Base-by-base conservation (phyloP, 1,139 yeast genomes). In the Geotrichum citri-aurantii region DNA sequence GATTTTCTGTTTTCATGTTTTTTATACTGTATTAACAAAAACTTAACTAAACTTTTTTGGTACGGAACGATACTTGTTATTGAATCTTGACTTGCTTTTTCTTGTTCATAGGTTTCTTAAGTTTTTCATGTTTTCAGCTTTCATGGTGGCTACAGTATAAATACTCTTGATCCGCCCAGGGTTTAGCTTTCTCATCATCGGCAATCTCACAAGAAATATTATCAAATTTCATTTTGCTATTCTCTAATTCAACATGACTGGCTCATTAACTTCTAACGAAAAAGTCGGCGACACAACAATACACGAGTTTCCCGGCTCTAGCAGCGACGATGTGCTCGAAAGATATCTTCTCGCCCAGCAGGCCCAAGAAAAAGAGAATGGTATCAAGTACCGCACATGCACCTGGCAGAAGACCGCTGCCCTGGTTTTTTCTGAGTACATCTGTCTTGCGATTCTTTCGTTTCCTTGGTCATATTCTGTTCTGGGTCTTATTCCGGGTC, bases 381-480 rank as follows among this genome's bases (percentile, higher is more conserved):
- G 67, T 17, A 80, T 81, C 69, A 77, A 81, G 69, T 81, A 80
- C 64, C 70, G 81, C 57, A 73, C 80, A 3, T 81, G 85, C 63
- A 78, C 84, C 31, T 81, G 85, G 85, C 80, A 77, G 61, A 79
- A 77, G 63, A 81, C 86, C 0, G 82, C 85, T 0, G 84, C 84
- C 6, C 73, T 83, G 50, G 71, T 83, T 57, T 80, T 82, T 62
- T 80, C 84, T 3, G 86, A 83, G 68, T 83, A 83, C 69, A 81
- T 82, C 46, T 82, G 85, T 65, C 73, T 83, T 62, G 86, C 86
- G 11, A 81, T 82, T 61, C 77, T 83, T 81, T 80, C 85, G 21
- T 83, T 83, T 66, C 87, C 87, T 0, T 81, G 85, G 85, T 79
- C 85, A 6, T 83, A 80, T 65, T 80, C 85, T 1, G 82, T 82